phyloP scores from a whole-genome alignment of 768 basidiomycete species.

The Strobilomyces confusus region DNA sequence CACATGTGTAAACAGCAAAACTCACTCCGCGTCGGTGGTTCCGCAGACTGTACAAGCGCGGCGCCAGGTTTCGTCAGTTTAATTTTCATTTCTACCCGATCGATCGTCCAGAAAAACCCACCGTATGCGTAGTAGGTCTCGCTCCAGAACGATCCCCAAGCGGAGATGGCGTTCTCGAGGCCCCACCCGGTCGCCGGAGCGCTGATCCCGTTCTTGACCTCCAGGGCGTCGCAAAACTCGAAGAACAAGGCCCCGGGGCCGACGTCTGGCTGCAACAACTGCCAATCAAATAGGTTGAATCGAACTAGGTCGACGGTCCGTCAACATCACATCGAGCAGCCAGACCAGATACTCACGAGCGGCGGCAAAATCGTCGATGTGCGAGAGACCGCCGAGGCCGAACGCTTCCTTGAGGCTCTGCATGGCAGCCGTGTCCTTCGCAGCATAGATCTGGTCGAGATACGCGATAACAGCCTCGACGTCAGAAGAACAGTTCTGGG shows the following conservation, averaged over 20 bases:
- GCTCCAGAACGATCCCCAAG: constrained; percentile 61
- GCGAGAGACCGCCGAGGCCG: constrained; percentile 52
- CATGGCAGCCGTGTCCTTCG: constrained; percentile 44
- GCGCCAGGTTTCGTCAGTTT: background rate
- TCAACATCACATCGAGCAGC: constrained; percentile 2
- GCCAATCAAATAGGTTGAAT: constrained; percentile 66
- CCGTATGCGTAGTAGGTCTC: constrained; percentile 42
- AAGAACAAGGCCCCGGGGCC: constrained; percentile 39
- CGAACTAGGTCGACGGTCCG: constrained; percentile 35
- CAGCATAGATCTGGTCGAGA: constrained; percentile 53
- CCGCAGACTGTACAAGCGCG: constrained; percentile 47
- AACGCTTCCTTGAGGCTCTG: constrained; percentile 53
- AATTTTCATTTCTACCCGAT: background rate
- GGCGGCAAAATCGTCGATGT: constrained; percentile 65
- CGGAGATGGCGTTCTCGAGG: constrained; percentile 51
- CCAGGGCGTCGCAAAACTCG: constrained; percentile 38
- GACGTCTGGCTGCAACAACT: constrained; percentile 47
- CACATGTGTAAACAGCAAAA: no score
- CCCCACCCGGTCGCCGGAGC: constrained; percentile 57
- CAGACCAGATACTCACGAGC: constrained; percentile 35
- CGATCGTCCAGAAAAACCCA: constrained; percentile 30
- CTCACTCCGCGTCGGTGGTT: constrained; percentile 1
- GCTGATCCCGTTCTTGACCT: constrained; percentile 36
- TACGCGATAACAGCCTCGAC: constrained; percentile 59
- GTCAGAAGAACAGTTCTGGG: constrained; percentile 70